Percentiles rank a stretch among this genome's conserved stretches.
These are phyloP conservation scores for Penicillium sp. DNA, from an alignment of 2,329 filamentous ascomycete genomes.

Conservation along the genomic window DNA sequence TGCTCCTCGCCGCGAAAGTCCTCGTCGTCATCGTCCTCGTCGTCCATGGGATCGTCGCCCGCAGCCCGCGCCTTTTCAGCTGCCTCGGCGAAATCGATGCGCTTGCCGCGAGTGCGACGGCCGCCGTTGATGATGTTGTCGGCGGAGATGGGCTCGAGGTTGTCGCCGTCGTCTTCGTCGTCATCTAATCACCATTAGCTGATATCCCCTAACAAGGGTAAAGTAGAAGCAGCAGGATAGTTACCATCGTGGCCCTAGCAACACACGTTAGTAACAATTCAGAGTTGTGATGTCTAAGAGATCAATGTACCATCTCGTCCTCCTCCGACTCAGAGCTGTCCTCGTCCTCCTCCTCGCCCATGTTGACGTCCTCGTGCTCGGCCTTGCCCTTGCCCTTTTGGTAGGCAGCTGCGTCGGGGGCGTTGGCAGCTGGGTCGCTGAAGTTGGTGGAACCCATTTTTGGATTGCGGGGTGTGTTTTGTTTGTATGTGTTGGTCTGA, in stretches of 20 bases:
- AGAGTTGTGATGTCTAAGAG: no score
- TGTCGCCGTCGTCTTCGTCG: slow-evolving; percentile 69
- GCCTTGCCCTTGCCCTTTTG: slow-evolving; percentile 90
- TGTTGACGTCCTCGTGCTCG: slow-evolving; percentile 15
- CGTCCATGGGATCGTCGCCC: slow-evolving; percentile 60
- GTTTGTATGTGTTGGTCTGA: neutral
- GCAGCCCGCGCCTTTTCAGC: slow-evolving; percentile 78
- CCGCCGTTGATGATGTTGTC: slow-evolving; percentile 78
- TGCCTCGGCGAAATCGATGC: slow-evolving; percentile 90
- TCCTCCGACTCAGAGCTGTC: slow-evolving; percentile 59
- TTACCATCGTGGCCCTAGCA: slow-evolving; percentile 7
- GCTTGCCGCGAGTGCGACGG: slow-evolving; percentile 83
- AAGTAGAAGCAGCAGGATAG: neutral
- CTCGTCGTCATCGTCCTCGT: slow-evolving; percentile 57
- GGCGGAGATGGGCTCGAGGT: slow-evolving; percentile 85
- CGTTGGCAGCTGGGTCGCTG: slow-evolving; percentile 39
- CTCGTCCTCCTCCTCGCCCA: slow-evolving; percentile 52
- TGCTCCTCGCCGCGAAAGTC: slow-evolving; percentile 28
- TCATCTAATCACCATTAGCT: no score
- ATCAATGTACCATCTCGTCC: slow-evolving; percentile 40
- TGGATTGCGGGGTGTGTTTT: neutral
- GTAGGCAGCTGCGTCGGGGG: slow-evolving; percentile 41
- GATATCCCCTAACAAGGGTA: no score
- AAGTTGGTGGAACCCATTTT: slow-evolving; percentile 34
- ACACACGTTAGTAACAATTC: neutral